These are phyloP conservation scores for Tetradesmus lagerheimii DNA, from an alignment of 139 green algal species.

Conservation along the genomic window DNA sequence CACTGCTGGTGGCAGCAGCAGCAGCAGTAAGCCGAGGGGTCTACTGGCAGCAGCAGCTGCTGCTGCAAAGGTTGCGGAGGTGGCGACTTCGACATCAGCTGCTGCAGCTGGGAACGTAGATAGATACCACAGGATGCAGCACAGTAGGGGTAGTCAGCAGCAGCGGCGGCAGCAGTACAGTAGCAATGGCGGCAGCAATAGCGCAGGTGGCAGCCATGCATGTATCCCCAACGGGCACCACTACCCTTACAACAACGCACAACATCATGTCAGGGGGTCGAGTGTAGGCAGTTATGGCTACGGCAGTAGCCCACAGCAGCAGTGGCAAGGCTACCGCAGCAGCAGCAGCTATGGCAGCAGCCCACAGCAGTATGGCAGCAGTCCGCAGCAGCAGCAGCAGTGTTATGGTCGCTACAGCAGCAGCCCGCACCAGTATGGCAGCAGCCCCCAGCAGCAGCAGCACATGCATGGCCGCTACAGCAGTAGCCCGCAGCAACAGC, in stretches of 20 bases:
- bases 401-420: neutral
- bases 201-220: neutral
- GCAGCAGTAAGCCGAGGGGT: neutral
- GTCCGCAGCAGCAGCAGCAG: neutral
- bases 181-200: neutral
- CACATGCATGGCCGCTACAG: neutral
- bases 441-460: constrained; percentile 40
- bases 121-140: constrained; percentile 23
- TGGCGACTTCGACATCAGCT: neutral
- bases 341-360: neutral
- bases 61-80: neutral
- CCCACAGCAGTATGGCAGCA: neutral
- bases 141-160: neutral
- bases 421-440: constrained; percentile 15
- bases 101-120: neutral
- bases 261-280: neutral
- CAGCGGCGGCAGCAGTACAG: constrained; percentile 28
- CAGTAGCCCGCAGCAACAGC: constrained; percentile 37
- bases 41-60: constrained; percentile 28
- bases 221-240: neutral
- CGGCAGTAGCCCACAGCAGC: neutral
- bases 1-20: neutral
- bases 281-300: neutral
- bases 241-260: neutral
- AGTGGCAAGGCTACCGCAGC: neutral